Evolutionary conservation across 2,329 filamentous ascomycete species (phyloP), one percentile per base, ranked within the genome.

Genomic region (Colletotrichum orchidophilum): DNA sequence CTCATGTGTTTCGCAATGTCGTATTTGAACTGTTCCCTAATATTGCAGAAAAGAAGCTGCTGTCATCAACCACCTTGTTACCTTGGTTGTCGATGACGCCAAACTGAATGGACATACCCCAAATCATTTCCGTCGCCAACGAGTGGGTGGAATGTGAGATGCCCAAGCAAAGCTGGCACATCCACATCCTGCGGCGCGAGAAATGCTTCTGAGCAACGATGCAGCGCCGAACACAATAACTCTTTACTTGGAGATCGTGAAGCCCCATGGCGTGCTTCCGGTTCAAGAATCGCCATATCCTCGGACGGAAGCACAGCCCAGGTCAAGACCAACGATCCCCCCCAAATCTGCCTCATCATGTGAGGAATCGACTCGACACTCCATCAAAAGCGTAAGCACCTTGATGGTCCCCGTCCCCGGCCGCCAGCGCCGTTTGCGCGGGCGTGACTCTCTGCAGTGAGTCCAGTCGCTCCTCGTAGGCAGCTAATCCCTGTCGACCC

Each of bases 391-490:
- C 33, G 21, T n/a, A 52, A 50, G 63, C 35, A 70, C 67, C 67
- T 57, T 66, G 63, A 70, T 66, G 63, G 66, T n/a, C 21, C 31
- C 31, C 5, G 39, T 11, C 21, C 59, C n/a, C 29, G 24, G 27
- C 12, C 50, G 15, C 27, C 29, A n/a, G 39, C 24, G 31, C 31
- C 31, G 39, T 5, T 39, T 49, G 15, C 55, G 55, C 21, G 55
- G 55, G 63, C 57, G 39, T 57, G 66, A 69, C 63, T 61, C 58
- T 58, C n/a, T n/a, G n/a, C n/a, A n/a, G n/a, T n/a, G n/a, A n/a
- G n/a, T n/a, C 57, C 35, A 60, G 46, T 29, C 57, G 52, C 52
- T 55, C 24, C 35, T 55, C 57, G 49, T 33, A 24, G 63, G 66
- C 61, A 42, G 29, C 60, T 61, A n/a, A 70, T 66, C 67, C 67